A percentile compares a stretch with the other conserved stretches of the same genome.
phyloP scores from a whole-genome alignment of 192 early-diverging fungal genomes.

The Coemansia umbellata region DNA sequence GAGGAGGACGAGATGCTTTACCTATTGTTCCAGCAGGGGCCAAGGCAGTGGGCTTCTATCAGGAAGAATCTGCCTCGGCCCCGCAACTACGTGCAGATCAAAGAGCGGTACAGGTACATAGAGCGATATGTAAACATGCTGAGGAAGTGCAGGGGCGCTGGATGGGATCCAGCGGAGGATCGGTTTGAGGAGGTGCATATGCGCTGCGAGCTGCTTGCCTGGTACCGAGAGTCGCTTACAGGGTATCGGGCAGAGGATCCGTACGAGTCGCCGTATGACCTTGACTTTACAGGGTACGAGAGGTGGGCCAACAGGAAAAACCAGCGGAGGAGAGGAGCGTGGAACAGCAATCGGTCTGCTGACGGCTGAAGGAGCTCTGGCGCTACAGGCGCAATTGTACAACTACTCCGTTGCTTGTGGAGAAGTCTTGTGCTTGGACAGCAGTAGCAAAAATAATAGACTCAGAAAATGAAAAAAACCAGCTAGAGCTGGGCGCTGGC shows the following conservation, averaged over 20 bases:
- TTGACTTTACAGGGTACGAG: conserved; percentile 21
- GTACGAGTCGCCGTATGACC: conserved; percentile 15
- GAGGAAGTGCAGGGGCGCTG: conserved; percentile 8
- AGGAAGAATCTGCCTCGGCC: conserved; percentile 8
- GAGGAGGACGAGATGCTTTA: conserved; percentile 34
- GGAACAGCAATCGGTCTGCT: neutral
- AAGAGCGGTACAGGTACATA: conserved; percentile 6
- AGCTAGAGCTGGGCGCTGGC: no score
- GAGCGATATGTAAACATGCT: conserved; percentile 22
- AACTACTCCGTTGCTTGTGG: no score
- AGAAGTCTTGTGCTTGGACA: no score
- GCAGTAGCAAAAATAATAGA: no score
- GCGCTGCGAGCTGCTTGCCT: conserved; percentile 35
- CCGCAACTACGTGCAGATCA: neutral
- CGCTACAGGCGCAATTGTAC: no score
- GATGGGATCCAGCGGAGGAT: conserved; percentile 37
- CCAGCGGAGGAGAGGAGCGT: neutral
- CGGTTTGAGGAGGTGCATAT: conserved; percentile 34
- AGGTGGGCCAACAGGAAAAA: neutral
- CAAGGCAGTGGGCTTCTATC: no score
- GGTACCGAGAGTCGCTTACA: conserved; percentile 10
- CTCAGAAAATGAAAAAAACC: no score
- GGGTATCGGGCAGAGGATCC: conserved; percentile 31
- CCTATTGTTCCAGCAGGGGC: neutral
- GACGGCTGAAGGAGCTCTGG: no score